Conservation (phyloP, 768 basidiomycete genomes). For the Dentipellis fragilis region DNA sequence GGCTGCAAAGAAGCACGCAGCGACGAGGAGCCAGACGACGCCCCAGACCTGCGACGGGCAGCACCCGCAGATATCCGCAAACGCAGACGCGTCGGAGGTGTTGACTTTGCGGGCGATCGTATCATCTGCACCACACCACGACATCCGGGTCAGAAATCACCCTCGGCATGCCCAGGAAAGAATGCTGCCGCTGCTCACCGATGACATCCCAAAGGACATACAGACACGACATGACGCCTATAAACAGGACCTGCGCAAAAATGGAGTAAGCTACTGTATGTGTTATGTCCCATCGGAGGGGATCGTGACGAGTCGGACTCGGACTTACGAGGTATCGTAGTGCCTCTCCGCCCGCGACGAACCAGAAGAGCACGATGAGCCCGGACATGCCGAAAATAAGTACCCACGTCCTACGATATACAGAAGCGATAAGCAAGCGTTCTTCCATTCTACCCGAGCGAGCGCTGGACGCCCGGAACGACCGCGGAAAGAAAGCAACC, state of each 20-base stretch:
- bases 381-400: slow-evolving; percentile 74
- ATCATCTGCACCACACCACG: slow-evolving; percentile 55
- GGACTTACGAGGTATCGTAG: slow-evolving; percentile 65
- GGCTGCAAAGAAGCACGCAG: slow-evolving; percentile 62
- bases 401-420: slow-evolving; percentile 52
- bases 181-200: slow-evolving; percentile 39
- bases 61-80: slow-evolving; percentile 78
- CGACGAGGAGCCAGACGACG: slow-evolving; percentile 74
- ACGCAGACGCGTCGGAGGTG: slow-evolving; percentile 78
- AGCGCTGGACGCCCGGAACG: background rate
- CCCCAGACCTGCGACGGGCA: slow-evolving; percentile 88
- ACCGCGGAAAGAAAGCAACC: too few relatives aligned
- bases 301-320: background rate
- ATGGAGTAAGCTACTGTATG: background rate
- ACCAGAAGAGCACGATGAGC: slow-evolving; percentile 76
- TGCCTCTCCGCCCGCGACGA: slow-evolving; percentile 63
- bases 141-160: background rate
- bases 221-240: slow-evolving; percentile 82
- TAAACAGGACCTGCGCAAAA: slow-evolving; percentile 53
- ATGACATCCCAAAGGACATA: slow-evolving; percentile 86
- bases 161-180: background rate
- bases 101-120: slow-evolving; percentile 80
- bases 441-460: background rate
- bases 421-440: background rate
- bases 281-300: background rate